phyloP scores from a whole-genome alignment of 2,329 filamentous ascomycete genomes.

The Pseudocercospora macadamiae region DNA sequence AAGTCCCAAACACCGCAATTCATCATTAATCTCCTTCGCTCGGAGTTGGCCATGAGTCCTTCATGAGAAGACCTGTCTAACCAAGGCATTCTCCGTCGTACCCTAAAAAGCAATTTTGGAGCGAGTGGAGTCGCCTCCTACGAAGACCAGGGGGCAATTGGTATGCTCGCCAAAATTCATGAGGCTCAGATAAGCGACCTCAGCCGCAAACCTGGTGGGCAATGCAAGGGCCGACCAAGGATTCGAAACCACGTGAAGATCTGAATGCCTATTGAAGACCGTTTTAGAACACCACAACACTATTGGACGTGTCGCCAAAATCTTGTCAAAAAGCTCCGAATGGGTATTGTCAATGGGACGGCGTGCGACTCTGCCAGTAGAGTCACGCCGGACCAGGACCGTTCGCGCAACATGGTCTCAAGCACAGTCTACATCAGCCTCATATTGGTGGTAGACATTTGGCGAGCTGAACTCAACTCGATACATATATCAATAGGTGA shows the following conservation, averaged over 20 bases:
- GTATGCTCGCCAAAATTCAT: neutral
- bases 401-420: neutral
- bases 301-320: constrained; percentile 9
- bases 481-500: constrained; percentile 16
- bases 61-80: too few relatives aligned
- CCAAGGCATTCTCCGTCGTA: too few relatives aligned
- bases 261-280: constrained; percentile 2
- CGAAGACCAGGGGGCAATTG: too few relatives aligned
- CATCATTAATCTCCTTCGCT: too few relatives aligned
- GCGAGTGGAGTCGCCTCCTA: too few relatives aligned
- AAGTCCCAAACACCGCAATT: too few relatives aligned
- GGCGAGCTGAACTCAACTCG: neutral
- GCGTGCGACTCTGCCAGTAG: neutral
- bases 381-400: neutral
- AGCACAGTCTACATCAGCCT: neutral
- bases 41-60: too few relatives aligned
- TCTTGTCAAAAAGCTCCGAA: neutral
- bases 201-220: constrained; percentile 1
- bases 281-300: neutral
- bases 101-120: too few relatives aligned
- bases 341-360: neutral
- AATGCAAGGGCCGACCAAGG: constrained; percentile 3
- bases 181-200: constrained; percentile 1
- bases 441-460: neutral
- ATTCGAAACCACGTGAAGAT: neutral